Conservation (phyloP, 495 filamentous ascomycete species). For the Penicillium subrubescens region DNA sequence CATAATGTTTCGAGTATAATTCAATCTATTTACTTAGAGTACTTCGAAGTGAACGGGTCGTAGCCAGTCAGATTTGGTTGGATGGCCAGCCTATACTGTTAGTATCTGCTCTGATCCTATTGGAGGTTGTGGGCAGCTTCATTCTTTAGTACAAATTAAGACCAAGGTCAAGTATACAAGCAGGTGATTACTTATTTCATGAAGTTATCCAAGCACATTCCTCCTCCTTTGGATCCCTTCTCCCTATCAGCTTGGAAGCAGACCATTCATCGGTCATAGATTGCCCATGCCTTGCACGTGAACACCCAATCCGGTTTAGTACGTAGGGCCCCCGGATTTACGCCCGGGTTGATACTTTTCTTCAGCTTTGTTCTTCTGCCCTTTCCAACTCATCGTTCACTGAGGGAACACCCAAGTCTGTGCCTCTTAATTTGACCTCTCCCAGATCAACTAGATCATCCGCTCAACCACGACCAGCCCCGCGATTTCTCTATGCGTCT, state of each 20-base stretch:
- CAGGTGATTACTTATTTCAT: background rate
- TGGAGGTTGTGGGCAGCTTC: background rate
- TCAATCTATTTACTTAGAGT: background rate
- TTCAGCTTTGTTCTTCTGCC: conserved; percentile 10
- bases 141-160: background rate
- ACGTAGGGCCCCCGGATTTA: conserved; percentile 28
- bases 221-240: background rate
- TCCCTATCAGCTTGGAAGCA: background rate
- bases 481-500: conserved; percentile 43
- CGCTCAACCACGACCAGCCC: conserved; percentile 6
- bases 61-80: background rate
- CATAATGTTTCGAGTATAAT: background rate
- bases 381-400: conserved; percentile 5
- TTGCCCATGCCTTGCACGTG: conserved; percentile 23
- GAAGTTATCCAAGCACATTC: background rate
- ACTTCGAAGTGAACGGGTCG: background rate
- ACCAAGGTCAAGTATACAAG: background rate
- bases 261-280: conserved; percentile 5
- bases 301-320: conserved; percentile 26
- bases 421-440: background rate
- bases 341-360: conserved; percentile 25
- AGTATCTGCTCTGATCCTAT: background rate
- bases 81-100: background rate
- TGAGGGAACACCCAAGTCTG: background rate
- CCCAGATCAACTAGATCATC: background rate